A percentile compares a stretch with the other conserved stretches of the same genome.
phyloP scores from a whole-genome alignment of 768 basidiomycete genomes.

The Leccinum longicurvipes region DNA sequence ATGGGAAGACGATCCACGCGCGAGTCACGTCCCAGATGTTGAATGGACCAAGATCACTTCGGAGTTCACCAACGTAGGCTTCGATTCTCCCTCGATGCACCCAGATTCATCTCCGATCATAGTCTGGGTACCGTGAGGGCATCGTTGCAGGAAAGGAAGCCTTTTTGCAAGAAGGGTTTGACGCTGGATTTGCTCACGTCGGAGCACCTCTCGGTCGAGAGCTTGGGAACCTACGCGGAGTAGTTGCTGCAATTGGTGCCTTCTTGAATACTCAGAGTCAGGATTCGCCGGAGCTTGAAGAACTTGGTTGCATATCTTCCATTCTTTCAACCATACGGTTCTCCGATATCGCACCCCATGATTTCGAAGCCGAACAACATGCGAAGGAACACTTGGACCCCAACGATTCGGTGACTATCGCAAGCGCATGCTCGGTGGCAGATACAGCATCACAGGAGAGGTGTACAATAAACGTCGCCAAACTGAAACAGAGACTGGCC shows the following conservation, averaged over 20 bases:
- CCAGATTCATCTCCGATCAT: not conserved
- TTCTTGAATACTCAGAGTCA: constrained; percentile 41
- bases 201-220: constrained; percentile 76
- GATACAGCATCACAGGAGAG: constrained; percentile 14
- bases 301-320: constrained; percentile 52
- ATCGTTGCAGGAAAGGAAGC: constrained; percentile 89
- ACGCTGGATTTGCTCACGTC: constrained; percentile 70
- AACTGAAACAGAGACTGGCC: constrained; percentile 36
- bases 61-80: constrained; percentile 66
- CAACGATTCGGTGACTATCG: constrained; percentile 29
- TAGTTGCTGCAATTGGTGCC: constrained; percentile 57
- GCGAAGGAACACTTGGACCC: constrained; percentile 59
- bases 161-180: constrained; percentile 87
- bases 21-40: constrained; percentile 37
- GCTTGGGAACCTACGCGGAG: constrained; percentile 75
- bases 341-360: constrained; percentile 69
- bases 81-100: not conserved
- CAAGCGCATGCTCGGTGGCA: constrained; percentile 37
- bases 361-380: constrained; percentile 77
- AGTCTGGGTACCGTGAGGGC: constrained; percentile 97
- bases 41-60: constrained; percentile 70
- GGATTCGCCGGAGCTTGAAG: constrained; percentile 26
- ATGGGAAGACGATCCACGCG: constrained; percentile 52
- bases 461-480: constrained; percentile 39
- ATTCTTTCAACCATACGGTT: constrained; percentile 61